Percentiles rank a stretch among this genome's conserved stretches.
Evolutionary conservation across 306 rosid genomes (phyloP).

Genomic region (Casuarina glauca): DNA sequence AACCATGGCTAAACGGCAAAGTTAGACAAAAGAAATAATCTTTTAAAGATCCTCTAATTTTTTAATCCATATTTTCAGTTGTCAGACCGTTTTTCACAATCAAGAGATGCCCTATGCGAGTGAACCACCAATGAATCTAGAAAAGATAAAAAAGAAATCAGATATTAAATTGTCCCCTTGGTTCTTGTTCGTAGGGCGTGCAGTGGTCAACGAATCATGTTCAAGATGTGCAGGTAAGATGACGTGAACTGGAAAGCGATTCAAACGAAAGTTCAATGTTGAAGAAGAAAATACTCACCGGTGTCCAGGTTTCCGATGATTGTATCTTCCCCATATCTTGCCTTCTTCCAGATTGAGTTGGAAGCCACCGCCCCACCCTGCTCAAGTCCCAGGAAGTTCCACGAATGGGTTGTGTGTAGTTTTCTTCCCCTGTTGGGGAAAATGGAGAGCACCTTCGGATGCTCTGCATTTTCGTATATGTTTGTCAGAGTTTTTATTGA

Average conservation of each 20-base stretch:
- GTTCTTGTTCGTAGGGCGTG: too few species aligned
- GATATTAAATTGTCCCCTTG: too few species aligned
- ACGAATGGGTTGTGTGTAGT: conserved; percentile 82
- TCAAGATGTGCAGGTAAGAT: too few species aligned
- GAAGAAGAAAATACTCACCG: conserved; percentile 37
- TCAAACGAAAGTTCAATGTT: background rate
- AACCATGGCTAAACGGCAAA: too few species aligned
- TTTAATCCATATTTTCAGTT: too few species aligned
- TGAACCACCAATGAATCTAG: too few species aligned
- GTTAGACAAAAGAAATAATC: too few species aligned
- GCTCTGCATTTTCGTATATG: conserved; percentile 34
- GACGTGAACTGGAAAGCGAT: background rate
- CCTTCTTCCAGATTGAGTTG: conserved; percentile 69
- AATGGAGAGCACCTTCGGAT: conserved; percentile 72
- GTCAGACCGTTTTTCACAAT: too few species aligned
- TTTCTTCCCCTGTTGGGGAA: conserved; percentile 71
- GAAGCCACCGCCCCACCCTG: conserved; percentile 44
- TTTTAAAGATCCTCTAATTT: too few species aligned
- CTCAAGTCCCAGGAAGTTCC: conserved; percentile 80
- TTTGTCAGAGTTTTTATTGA: background rate
- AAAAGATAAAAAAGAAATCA: too few species aligned
- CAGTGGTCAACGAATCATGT: too few species aligned
- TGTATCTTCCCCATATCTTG: conserved; percentile 74
- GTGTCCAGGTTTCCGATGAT: conserved; percentile 85
- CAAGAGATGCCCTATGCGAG: too few species aligned